Percentiles rank a stretch among this genome's conserved stretches.
phyloP scores from a whole-genome alignment of 2,329 filamentous ascomycete species.

The Pyricularia grisea region DNA sequence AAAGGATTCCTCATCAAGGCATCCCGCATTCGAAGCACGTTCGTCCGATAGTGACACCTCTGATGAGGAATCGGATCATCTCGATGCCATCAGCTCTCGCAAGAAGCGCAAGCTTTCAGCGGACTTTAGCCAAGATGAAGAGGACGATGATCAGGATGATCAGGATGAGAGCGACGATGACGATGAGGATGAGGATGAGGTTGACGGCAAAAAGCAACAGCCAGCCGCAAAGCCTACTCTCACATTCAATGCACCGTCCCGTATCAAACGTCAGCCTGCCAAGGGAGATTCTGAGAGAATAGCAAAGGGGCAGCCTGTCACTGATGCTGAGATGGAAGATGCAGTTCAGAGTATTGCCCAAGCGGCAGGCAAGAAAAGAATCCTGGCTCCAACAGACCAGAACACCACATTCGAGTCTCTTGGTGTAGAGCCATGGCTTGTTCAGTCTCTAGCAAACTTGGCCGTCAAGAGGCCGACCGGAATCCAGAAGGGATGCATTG shows the following conservation, averaged over 20 bases:
- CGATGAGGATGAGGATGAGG: constrained; percentile 16
- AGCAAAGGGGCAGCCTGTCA: not conserved
- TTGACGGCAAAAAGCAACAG: constrained; percentile 11
- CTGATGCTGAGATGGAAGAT: not conserved
- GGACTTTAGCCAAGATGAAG: not conserved
- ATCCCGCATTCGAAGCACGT: not conserved
- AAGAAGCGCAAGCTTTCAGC: constrained; percentile 18
- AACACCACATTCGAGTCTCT: constrained; percentile 63
- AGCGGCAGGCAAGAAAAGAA: constrained; percentile 12
- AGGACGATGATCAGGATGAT: constrained; percentile 10
- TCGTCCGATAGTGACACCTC: not conserved
- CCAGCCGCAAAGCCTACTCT: constrained; percentile 9
- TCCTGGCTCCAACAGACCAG: constrained; percentile 43
- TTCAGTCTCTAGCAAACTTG: constrained; percentile 64
- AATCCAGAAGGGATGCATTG: constrained; percentile 89
- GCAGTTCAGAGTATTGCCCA: not conserved
- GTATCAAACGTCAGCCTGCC: constrained; percentile 29
- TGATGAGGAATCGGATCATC: constrained; percentile 34
- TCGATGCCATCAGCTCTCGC: constrained; percentile 27
- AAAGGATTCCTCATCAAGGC: not conserved
- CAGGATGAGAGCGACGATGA: constrained; percentile 11
- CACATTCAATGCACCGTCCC: constrained; percentile 41
- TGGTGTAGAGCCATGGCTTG: constrained; percentile 75
- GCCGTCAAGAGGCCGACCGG: constrained; percentile 83
- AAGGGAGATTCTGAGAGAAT: not conserved